Base-by-base conservation (phyloP, 495 filamentous ascomycete species). In the Antarctomyces pellizariae region DNA sequence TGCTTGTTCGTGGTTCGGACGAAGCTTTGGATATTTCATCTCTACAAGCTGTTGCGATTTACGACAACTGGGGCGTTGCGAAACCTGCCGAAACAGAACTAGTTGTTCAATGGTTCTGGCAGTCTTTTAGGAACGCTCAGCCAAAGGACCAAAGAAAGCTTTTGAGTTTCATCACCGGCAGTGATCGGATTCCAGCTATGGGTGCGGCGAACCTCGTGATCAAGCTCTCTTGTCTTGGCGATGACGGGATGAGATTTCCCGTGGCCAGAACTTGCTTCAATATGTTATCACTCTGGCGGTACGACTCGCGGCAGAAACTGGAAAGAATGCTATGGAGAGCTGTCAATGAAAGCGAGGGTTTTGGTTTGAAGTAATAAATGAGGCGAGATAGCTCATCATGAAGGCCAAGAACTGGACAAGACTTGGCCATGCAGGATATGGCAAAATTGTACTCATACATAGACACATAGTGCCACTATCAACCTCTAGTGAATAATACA, bases 191-290 rank as follows among this genome's bases (percentile, higher is more conserved):
- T 28, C 83, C 83, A 3, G 84, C 83, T 4, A 82, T 79, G 67
- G 83, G 83, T 1, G 75, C 80, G 8, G 76, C 77, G 16, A 79
- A 67, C 37, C 52, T 92, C 28, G 59, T 70, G 5, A 75, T 93
- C 20, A 64, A 68, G 31, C 49, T 91, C 13, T 57, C 57, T 18
- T 79, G 76, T 36, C 52, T 84, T 16, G 80, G 79, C 3, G 65
- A 79, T 21, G 73, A 89, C 36, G 55, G 54, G 33, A 49, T 61
- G 13, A 56, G 83, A 22, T 92, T 76, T 39, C 83, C 83, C 9
- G 72, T 72, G 4, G 83, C 83, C 13, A 66, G 83, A 36, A 93
- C 83, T 7, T 93, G 83, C 36, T 93, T 93, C 48, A 92, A 93
- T 50, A 64, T 66, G 38, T 46, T 93, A 30, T 67, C 67, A 6